phyloP scores from a whole-genome alignment of 208 protist genomes.

The Lotmaria passim region DNA sequence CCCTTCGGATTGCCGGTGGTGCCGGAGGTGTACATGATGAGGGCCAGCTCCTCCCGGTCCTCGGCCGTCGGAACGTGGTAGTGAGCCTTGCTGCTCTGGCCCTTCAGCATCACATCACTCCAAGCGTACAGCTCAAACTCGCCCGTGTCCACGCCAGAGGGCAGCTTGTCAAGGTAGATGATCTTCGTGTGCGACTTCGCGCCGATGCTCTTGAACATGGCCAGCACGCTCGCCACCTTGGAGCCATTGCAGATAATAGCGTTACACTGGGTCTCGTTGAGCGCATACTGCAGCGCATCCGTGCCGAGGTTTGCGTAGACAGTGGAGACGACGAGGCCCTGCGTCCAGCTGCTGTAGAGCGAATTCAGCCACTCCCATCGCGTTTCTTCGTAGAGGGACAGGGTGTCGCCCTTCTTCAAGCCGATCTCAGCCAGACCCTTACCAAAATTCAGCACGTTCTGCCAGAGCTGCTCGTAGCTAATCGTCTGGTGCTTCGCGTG shows the following conservation, averaged over 20 bases:
- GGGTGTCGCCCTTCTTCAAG: conserved; percentile 40
- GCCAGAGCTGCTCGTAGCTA: conserved; percentile 58
- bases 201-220: conserved; percentile 41
- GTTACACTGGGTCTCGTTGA: conserved; percentile 67
- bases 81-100: conserved; percentile 33
- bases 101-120: conserved; percentile 59
- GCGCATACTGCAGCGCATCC: conserved; percentile 74
- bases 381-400: conserved; percentile 86
- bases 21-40: conserved; percentile 93
- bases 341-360: conserved; percentile 69
- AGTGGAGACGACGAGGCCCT: conserved; percentile 67
- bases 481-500: conserved; percentile 57
- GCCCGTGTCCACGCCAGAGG: conserved; percentile 32
- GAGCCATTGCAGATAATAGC: conserved; percentile 76
- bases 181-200: conserved; percentile 36
- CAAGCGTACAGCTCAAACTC: conserved; percentile 55
- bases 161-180: conserved; percentile 70
- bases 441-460: conserved; percentile 56
- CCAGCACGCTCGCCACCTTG: conserved; percentile 58
- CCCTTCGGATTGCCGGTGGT: conserved; percentile 92
- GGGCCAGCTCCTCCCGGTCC: conserved; percentile 56
- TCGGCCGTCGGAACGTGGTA: conserved; percentile 41
- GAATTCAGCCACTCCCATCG: conserved; percentile 85
- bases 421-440: conserved; percentile 65
- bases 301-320: conserved; percentile 90